A percentile compares a stretch with the other conserved stretches of the same genome.
These are phyloP conservation scores for Pseudocercospora musae DNA, from an alignment of 2,329 filamentous ascomycete genomes.

Conservation along the genomic window DNA sequence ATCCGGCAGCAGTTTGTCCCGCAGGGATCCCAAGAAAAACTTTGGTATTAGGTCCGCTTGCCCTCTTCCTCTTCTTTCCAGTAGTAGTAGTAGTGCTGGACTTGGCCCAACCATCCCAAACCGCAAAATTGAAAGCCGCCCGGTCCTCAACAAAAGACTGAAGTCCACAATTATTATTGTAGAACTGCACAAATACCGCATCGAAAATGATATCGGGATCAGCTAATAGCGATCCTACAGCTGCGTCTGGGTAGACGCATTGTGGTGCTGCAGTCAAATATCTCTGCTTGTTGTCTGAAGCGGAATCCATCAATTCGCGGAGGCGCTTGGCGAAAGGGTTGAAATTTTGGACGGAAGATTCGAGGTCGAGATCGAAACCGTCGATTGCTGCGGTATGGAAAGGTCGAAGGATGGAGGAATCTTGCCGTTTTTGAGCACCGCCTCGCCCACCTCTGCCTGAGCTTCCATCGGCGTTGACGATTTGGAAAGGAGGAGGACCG, in stretches of 20 bases:
- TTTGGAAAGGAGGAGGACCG: background rate
- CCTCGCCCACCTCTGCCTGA: background rate
- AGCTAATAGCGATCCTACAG: conserved; percentile 40
- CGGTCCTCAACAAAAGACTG: conserved; percentile 29
- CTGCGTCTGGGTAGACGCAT: conserved; percentile 40
- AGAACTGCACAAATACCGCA: conserved; percentile 44
- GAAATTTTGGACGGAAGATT: conserved; percentile 59
- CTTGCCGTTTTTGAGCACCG: background rate
- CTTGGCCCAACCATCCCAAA: background rate
- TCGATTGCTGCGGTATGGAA: conserved; percentile 65
- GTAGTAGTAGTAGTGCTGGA: conserved; percentile 25
- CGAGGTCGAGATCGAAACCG: conserved; percentile 76
- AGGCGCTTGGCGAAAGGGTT: conserved; percentile 46
- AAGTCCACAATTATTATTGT: conserved; percentile 48
- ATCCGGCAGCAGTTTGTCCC: conserved; percentile 35
- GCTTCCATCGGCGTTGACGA: background rate
- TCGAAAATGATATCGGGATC: conserved; percentile 63
- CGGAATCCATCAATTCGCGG: conserved; percentile 30
- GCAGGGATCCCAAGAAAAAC: conserved; percentile 38
- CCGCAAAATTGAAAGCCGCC: conserved; percentile 36
- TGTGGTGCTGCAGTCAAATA: conserved; percentile 42
- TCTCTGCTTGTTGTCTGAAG: conserved; percentile 40
- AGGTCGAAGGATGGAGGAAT: conserved; percentile 52
- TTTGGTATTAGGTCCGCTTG: conserved; percentile 24
- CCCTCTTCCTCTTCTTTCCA: background rate